Evolutionary conservation across 257 asterid genomes (phyloP).

Genomic region (Euphrasia confusa): DNA sequence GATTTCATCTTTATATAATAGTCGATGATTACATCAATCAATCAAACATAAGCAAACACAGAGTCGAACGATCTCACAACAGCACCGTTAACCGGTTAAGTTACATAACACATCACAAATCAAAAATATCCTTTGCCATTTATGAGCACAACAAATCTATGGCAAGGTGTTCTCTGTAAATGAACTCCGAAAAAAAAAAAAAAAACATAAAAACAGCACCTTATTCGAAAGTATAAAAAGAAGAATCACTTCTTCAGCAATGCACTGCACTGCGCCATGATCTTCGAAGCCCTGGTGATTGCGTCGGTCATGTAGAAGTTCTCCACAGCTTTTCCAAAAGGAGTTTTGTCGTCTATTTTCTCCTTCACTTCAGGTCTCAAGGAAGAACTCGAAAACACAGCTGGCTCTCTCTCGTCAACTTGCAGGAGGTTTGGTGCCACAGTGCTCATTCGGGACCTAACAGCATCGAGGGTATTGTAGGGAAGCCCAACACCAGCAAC

Average conservation of each 20-base stretch:
- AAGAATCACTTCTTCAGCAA: conserved; percentile 44
- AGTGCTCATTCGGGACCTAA: conserved; percentile 62
- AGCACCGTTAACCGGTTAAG: conserved; percentile 5
- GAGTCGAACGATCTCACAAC: conserved; percentile 31
- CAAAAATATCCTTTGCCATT: conserved; percentile 47
- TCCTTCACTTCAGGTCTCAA: conserved; percentile 67
- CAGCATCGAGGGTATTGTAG: conserved; percentile 50
- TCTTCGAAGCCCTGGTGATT: conserved; percentile 93
- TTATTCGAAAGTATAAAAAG: conserved; percentile 34
- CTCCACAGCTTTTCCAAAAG: conserved; percentile 55
- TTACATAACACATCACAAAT: conserved; percentile 27
- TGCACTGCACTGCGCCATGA: conserved; percentile 94
- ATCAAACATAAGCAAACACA: conserved; percentile 23
- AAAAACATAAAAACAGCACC: conserved; percentile 18
- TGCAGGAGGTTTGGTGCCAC: conserved; percentile 88
- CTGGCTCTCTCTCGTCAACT: conserved; percentile 74
- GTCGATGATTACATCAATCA: not conserved
- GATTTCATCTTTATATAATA: too few species aligned
- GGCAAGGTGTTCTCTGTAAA: conserved; percentile 29
- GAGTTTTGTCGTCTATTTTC: conserved; percentile 44
- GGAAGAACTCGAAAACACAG: conserved; percentile 55
- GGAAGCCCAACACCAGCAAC: conserved; percentile 63
- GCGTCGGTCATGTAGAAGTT: conserved; percentile 95
- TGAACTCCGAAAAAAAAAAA: conserved; percentile 16
- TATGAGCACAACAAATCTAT: conserved; percentile 47